Percentiles rank a stretch among this genome's conserved stretches.
phyloP scores from a whole-genome alignment of 75 land plant species.

The Larix kaempferi region DNA sequence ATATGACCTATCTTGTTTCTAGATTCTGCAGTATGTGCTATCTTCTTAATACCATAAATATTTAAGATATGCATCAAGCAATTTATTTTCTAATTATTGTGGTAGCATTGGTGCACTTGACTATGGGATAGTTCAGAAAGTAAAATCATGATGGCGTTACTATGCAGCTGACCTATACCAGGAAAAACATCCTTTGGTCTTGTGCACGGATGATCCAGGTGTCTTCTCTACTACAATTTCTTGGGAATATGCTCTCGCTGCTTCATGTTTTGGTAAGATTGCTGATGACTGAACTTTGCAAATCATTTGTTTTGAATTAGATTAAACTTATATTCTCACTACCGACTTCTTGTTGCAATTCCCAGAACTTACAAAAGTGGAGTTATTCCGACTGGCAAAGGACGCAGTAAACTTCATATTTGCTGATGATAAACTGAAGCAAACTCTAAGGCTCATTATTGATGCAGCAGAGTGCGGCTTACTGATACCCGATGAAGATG shows the following conservation, averaged over 20 bases:
- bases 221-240: slow-evolving; percentile 81
- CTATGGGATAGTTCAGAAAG: neutral
- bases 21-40: neutral
- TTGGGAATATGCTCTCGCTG: slow-evolving; percentile 66
- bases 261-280: slow-evolving; percentile 67
- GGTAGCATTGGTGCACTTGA: neutral
- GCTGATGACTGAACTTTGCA: neutral
- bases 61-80: neutral
- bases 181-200: slow-evolving; percentile 68
- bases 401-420: slow-evolving; percentile 40
- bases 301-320: neutral
- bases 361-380: slow-evolving; percentile 43
- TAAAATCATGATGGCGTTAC: neutral
- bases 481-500: slow-evolving; percentile 1
- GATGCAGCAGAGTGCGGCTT: slow-evolving; percentile 5
- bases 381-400: slow-evolving; percentile 44
- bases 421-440: slow-evolving; percentile 41
- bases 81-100: neutral
- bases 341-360: neutral
- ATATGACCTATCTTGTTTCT: neutral
- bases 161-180: slow-evolving; percentile 70
- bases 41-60: neutral
- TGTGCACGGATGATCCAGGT: slow-evolving; percentile 95
- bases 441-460: slow-evolving; percentile 27
- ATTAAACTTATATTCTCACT: neutral